Evolutionary conservation across 352 stramenopile genomes (phyloP).

Genomic region (Globisporangium sylvaticum): DNA sequence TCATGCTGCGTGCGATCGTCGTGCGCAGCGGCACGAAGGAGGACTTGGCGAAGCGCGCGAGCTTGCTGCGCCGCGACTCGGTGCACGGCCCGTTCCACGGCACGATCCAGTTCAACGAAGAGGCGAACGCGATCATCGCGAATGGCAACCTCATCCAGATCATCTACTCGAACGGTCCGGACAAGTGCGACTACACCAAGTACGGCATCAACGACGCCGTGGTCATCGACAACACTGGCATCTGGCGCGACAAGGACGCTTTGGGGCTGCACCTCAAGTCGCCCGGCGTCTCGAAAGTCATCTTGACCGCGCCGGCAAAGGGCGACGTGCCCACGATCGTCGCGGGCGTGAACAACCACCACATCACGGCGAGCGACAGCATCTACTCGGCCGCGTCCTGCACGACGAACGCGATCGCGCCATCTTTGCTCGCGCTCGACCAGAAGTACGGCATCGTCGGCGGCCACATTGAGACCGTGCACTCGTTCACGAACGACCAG

Average conservation of each 20-base stretch:
- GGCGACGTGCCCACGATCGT: conserved; percentile 75
- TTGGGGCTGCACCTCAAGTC: conserved; percentile 74
- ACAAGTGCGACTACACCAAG: conserved; percentile 87
- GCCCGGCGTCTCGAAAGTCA: conserved; percentile 73
- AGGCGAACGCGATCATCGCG: conserved; percentile 83
- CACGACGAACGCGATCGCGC: conserved; percentile 85
- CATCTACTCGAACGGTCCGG: conserved; percentile 77
- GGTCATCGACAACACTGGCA: conserved; percentile 89
- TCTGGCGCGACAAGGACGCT: conserved; percentile 66
- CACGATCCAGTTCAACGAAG: conserved; percentile 81
- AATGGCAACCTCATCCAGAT: conserved; percentile 88
- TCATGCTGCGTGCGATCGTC: conserved; percentile 88
- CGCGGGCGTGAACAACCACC: conserved; percentile 72
- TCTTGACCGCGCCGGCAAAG: conserved; percentile 76
- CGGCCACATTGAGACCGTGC: conserved; percentile 86
- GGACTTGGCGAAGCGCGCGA: conserved; percentile 80
- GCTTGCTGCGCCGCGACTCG: conserved; percentile 81
- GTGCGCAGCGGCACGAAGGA: conserved; percentile 82
- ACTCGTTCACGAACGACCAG: conserved; percentile 90
- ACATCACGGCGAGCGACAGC: conserved; percentile 45
- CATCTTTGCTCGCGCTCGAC: conserved; percentile 67
- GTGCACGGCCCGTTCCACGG: conserved; percentile 82
- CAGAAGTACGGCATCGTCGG: conserved; percentile 80
- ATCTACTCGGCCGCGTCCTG: conserved; percentile 83
- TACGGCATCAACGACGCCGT: conserved; percentile 86